phyloP scores from a whole-genome alignment of 2,329 filamentous ascomycete species.

The Madurella mycetomatis region DNA sequence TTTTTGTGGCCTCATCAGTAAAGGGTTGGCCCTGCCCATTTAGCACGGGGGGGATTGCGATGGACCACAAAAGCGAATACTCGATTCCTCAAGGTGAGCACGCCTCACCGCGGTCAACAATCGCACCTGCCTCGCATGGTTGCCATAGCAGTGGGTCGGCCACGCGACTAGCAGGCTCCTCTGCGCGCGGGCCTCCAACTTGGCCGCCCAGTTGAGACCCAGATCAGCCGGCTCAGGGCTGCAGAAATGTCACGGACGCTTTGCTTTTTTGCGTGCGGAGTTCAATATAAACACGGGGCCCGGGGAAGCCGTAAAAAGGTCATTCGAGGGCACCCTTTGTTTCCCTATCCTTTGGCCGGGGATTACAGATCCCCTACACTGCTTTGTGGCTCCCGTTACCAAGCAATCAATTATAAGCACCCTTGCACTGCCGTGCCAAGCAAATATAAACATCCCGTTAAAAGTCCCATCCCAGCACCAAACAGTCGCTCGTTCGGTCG shows the following conservation, averaged over 20 bases:
- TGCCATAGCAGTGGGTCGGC: constrained; percentile 13
- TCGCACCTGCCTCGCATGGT: constrained; percentile 4
- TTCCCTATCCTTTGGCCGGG: background rate
- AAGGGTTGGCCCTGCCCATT: too few relatives aligned
- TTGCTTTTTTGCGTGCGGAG: too few relatives aligned
- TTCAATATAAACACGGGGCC: background rate
- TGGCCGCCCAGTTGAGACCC: background rate
- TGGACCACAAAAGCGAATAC: too few relatives aligned
- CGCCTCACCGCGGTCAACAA: too few relatives aligned
- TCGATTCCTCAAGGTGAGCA: too few relatives aligned
- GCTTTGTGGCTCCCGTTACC: background rate
- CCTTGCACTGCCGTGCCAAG: constrained; percentile 12
- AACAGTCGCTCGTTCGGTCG: background rate
- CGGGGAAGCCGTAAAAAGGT: too few relatives aligned
- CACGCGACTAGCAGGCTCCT: background rate
- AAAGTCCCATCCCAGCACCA: too few relatives aligned
- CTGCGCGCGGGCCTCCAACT: constrained; percentile 1
- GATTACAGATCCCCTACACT: background rate
- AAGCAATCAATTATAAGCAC: background rate
- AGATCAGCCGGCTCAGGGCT: too few relatives aligned
- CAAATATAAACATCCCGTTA: constrained; percentile 12
- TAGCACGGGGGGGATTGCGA: too few relatives aligned
- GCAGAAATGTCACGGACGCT: too few relatives aligned
- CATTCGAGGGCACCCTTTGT: background rate
- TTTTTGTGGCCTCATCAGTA: too few relatives aligned